phyloP scores from a whole-genome alignment of 768 basidiomycete genomes.

The Pholiota conissans region DNA sequence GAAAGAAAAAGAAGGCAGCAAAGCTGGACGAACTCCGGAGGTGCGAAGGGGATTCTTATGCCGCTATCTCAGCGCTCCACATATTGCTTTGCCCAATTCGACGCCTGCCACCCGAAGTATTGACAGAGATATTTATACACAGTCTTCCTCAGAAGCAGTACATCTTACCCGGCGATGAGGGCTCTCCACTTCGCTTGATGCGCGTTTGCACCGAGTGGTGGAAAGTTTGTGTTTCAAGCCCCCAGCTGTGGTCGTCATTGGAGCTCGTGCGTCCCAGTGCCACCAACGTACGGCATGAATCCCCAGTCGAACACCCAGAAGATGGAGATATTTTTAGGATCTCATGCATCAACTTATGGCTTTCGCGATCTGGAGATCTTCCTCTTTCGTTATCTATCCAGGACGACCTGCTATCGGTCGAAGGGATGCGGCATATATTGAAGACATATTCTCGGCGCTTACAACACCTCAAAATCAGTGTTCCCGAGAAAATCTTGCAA shows the following conservation, averaged over 20 bases:
- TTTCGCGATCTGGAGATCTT: slow-evolving; percentile 17
- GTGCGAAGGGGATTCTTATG: slow-evolving; percentile 1
- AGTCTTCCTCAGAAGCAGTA: slow-evolving; percentile 19
- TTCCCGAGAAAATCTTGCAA: slow-evolving; percentile 5
- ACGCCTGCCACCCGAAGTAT: slow-evolving; percentile 24
- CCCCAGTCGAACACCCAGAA: not conserved
- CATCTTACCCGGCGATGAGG: slow-evolving; percentile 7
- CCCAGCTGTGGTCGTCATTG: slow-evolving; percentile 28
- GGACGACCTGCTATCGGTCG: slow-evolving; percentile 6
- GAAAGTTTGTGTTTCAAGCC: slow-evolving; percentile 24
- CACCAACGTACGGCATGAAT: not conserved
- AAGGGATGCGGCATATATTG: slow-evolving; percentile 1
- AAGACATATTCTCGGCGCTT: slow-evolving; percentile 6
- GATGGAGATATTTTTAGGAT: not conserved
- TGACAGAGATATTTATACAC: slow-evolving; percentile 23
- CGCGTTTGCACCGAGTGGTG: slow-evolving; percentile 31
- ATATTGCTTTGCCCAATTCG: slow-evolving; percentile 17
- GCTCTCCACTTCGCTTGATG: slow-evolving; percentile 22
- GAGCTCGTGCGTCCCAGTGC: slow-evolving; percentile 6
- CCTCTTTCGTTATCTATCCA: slow-evolving; percentile 20
- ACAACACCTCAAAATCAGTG: slow-evolving; percentile 15
- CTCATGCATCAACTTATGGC: slow-evolving; percentile 12
- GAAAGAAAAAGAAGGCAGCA: not conserved
- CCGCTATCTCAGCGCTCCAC: slow-evolving; percentile 3
- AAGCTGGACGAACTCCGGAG: slow-evolving; percentile 7